These are phyloP conservation scores for Waltiozyma sp. DNA, from an alignment of 1,139 yeast genomes.

Conservation along the genomic window DNA sequence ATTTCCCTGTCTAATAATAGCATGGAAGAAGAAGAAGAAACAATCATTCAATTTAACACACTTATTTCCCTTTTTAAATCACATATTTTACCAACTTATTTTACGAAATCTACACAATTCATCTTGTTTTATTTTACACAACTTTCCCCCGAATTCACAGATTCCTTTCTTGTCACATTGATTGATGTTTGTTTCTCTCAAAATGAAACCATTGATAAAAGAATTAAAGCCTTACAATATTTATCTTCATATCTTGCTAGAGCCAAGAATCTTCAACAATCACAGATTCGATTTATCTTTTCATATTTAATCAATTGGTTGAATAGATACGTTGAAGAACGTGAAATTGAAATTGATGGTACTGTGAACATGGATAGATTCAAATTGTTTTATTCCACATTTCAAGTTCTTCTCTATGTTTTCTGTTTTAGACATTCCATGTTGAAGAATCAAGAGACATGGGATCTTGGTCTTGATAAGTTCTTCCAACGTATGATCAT, in stretches of 20 bases:
- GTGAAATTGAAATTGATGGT: constrained; percentile 69
- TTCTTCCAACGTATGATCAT: constrained; percentile 80
- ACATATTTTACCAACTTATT: constrained; percentile 83
- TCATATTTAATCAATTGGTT: constrained; percentile 78
- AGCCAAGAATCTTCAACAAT: constrained; percentile 59
- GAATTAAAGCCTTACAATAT: constrained; percentile 86
- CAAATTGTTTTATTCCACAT: constrained; percentile 82
- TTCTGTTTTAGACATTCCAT: constrained; percentile 76
- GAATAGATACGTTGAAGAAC: constrained; percentile 64
- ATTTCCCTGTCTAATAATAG: constrained; percentile 29
- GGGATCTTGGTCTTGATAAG: constrained; percentile 81
- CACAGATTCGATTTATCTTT: constrained; percentile 69
- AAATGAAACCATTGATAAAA: constrained; percentile 55
- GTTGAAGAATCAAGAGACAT: constrained; percentile 34
- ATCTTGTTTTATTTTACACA: constrained; percentile 75
- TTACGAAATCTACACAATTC: constrained; percentile 83
- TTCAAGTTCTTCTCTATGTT: constrained; percentile 82
- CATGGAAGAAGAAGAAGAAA: constrained; percentile 36
- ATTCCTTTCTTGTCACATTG: constrained; percentile 70
- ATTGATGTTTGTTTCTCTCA: constrained; percentile 74
- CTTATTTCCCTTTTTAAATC: constrained; percentile 68
- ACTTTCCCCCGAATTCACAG: constrained; percentile 71
- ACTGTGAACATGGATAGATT: constrained; percentile 73
- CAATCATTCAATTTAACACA: constrained; percentile 66
- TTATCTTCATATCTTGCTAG: constrained; percentile 86